Conservation (phyloP, 805 yeast genomes). For the Cyberlindnera lachancei region DNA sequence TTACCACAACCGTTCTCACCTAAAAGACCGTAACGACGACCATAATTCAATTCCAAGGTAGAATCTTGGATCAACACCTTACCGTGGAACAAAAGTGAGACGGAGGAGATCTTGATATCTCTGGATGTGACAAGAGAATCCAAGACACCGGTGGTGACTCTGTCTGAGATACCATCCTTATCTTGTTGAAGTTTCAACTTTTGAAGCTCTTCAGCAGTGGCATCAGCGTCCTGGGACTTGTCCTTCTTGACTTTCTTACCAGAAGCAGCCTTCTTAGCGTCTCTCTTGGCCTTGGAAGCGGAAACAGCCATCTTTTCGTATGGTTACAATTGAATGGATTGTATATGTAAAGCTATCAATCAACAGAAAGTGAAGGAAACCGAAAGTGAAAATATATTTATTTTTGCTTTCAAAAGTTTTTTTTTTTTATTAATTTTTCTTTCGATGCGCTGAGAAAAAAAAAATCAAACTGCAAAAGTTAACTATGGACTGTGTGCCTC, state of each 20-base stretch:
- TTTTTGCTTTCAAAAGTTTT: not conserved
- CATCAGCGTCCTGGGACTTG: constrained; percentile 37
- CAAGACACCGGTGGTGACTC: constrained; percentile 96
- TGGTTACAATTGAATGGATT: not conserved
- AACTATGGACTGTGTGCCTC: too few species aligned
- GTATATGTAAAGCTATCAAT: not conserved
- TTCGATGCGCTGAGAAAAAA: constrained; percentile 1
- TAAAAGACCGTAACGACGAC: constrained; percentile 93
- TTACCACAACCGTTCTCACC: constrained; percentile 99
- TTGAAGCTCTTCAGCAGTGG: constrained; percentile 67
- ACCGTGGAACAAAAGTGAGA: constrained; percentile 93
- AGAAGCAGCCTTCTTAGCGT: constrained; percentile 88
- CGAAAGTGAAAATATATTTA: not conserved
- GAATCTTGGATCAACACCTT: constrained; percentile 93
- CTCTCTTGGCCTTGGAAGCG: constrained; percentile 96
- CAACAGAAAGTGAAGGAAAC: not conserved
- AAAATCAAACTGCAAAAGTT: too few species aligned
- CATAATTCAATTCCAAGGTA: constrained; percentile 85
- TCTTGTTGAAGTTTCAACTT: constrained; percentile 90
- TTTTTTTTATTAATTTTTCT: not conserved
- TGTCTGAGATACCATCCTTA: constrained; percentile 88
- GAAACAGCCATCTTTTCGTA: constrained; percentile 35
- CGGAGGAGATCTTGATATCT: constrained; percentile 87
- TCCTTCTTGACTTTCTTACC: constrained; percentile 61
- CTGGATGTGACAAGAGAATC: constrained; percentile 84